Percentiles rank a stretch among this genome's conserved stretches.
These are phyloP conservation scores for Dimocarpus longan DNA, from an alignment of 345 rosid genomes.

Conservation along the genomic window DNA sequence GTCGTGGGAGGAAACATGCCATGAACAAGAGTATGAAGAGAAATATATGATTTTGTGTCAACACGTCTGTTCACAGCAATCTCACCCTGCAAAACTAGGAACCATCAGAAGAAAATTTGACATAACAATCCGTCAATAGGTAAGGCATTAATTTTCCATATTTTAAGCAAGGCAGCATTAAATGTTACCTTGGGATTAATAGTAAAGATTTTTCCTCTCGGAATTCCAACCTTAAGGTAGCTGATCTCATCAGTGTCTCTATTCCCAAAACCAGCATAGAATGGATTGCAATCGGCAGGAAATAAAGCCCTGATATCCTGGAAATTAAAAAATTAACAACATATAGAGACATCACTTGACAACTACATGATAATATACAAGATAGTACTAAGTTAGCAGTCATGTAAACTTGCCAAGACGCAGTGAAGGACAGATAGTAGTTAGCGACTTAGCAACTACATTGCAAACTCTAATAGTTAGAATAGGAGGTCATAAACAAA, in stretches of 20 bases:
- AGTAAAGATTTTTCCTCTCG: conserved; percentile 88
- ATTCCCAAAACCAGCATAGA: conserved; percentile 99
- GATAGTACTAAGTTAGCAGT: not conserved
- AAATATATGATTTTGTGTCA: conserved; percentile 78
- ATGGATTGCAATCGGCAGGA: conserved; percentile 88
- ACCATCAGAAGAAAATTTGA: conserved; percentile 21
- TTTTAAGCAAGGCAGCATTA: conserved; percentile 6
- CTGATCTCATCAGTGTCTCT: conserved; percentile 97
- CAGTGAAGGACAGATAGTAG: not conserved
- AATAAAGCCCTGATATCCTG: conserved; percentile 90
- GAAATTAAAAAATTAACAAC: conserved; percentile 8
- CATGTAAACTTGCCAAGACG: not conserved
- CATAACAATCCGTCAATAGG: not conserved
- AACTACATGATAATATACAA: not conserved
- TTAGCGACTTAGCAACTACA: not conserved
- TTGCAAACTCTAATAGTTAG: not conserved
- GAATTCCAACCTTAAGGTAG: conserved; percentile 96
- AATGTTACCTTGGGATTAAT: conserved; percentile 88
- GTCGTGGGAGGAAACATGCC: conserved; percentile 77
- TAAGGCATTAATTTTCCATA: conserved; percentile 5
- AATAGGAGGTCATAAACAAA: not conserved
- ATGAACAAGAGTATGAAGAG: conserved; percentile 83
- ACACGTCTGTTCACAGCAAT: conserved; percentile 81
- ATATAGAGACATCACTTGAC: not conserved
- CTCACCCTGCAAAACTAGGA: conserved; percentile 69